Conservation (phyloP, 805 yeast genomes). For the Lipomyces chichibuensis region DNA sequence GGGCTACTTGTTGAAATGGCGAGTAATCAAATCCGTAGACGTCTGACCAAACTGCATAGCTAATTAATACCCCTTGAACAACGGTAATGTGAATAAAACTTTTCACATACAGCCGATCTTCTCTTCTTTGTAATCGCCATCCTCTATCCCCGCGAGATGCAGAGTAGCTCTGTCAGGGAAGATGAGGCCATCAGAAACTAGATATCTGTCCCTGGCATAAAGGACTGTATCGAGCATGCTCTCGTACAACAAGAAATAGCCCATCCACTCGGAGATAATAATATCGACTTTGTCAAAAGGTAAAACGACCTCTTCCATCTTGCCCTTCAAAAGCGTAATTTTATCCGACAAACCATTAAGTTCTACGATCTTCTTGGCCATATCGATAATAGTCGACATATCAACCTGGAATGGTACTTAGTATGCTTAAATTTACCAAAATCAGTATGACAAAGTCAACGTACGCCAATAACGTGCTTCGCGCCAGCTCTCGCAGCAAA, state of each 20-base stretch:
- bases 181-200: conserved; percentile 77
- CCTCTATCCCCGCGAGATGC: conserved; percentile 84
- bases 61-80: neutral
- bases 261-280: conserved; percentile 99
- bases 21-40: conserved; percentile 93
- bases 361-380: conserved; percentile 79
- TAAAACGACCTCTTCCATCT: conserved; percentile 84
- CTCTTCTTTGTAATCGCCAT: conserved; percentile 79
- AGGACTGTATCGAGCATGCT: conserved; percentile 97
- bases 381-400: conserved; percentile 93
- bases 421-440: conserved; percentile 41
- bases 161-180: conserved; percentile 78
- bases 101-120: conserved; percentile 59
- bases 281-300: conserved; percentile 92
- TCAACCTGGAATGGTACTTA: conserved; percentile 58
- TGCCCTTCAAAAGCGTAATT: conserved; percentile 83
- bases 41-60: conserved; percentile 67
- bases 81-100: neutral
- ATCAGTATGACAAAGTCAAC: conserved; percentile 51
- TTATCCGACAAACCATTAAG: conserved; percentile 77
- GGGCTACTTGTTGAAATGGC: conserved; percentile 83
- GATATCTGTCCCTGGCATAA: conserved; percentile 87
- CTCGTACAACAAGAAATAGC: conserved; percentile 94
- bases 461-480: conserved; percentile 92
- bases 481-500: conserved; percentile 94